Percentiles rank a stretch among this genome's conserved stretches.
Conservation (phyloP, 2,329 filamentous ascomycete genomes). For the Stemphylium beticola region DNA sequence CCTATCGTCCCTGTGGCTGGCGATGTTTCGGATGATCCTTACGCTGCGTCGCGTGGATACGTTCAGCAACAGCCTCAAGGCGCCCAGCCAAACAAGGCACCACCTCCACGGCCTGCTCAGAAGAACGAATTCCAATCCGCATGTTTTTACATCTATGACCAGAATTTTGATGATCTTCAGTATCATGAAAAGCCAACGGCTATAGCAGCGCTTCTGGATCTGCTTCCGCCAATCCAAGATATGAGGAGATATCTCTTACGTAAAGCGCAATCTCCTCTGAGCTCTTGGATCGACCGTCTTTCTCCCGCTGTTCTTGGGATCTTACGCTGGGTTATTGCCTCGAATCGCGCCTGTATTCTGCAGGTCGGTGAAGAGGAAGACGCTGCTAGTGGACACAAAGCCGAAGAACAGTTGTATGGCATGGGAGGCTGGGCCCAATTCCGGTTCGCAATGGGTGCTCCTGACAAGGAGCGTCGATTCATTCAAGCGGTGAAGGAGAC, state of each 20-base stretch:
- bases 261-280: slow-evolving; percentile 49
- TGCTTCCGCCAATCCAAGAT: slow-evolving; percentile 65
- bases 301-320: slow-evolving; percentile 70
- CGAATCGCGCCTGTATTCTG: slow-evolving; percentile 85
- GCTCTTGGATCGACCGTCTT: slow-evolving; percentile 64
- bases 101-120: not conserved
- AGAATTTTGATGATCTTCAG: slow-evolving; percentile 64
- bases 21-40: not conserved
- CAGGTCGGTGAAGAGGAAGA: slow-evolving; percentile 63
- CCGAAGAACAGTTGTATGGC: slow-evolving; percentile 64
- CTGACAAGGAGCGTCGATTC: slow-evolving; percentile 86
- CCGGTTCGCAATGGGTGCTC: slow-evolving; percentile 84
- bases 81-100: not conserved
- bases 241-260: slow-evolving; percentile 61
- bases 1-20: slow-evolving; percentile 25
- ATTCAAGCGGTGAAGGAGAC: slow-evolving; percentile 64
- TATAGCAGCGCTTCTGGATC: slow-evolving; percentile 61
- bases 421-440: slow-evolving; percentile 79
- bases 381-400: slow-evolving; percentile 33
- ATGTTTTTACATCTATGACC: slow-evolving; percentile 56
- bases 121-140: slow-evolving; percentile 39
- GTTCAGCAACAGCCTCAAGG: not conserved
- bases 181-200: slow-evolving; percentile 55
- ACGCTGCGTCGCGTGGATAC: not conserved
- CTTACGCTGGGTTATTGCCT: slow-evolving; percentile 87